Conservation (phyloP, 1,284 basidiomycete species). For the Anthracocystis setariae region DNA sequence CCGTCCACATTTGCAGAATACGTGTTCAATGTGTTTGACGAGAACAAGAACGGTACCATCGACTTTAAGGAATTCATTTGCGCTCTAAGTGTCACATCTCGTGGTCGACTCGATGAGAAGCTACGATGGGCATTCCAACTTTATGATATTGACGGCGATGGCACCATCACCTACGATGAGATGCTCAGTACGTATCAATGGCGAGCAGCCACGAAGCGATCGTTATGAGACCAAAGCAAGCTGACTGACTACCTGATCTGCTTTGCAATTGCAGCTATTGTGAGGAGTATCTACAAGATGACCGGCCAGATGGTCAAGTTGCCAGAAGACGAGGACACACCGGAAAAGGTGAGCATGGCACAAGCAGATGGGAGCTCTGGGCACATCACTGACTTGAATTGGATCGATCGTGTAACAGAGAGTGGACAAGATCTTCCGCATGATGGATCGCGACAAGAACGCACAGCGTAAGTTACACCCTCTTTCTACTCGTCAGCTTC, state of each 20-base stretch:
- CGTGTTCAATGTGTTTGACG: constrained; percentile 81
- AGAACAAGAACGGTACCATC: constrained; percentile 66
- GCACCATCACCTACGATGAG: constrained; percentile 74
- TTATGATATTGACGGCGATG: constrained; percentile 89
- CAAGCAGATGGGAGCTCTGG: not conserved
- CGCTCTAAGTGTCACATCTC: constrained; percentile 91
- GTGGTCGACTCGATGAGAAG: constrained; percentile 96
- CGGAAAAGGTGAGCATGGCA: constrained; percentile 81
- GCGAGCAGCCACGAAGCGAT: not conserved
- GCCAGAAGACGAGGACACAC: constrained; percentile 96
- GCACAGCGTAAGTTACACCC: constrained; percentile 56
- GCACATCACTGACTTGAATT: not conserved
- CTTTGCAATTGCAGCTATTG: constrained; percentile 54
- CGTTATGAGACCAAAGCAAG: too few species aligned
- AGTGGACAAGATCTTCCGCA: constrained; percentile 66
- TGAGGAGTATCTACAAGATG: constrained; percentile 67
- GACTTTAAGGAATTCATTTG: constrained; percentile 87
- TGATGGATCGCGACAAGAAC: constrained; percentile 68
- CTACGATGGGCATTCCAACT: constrained; percentile 99
- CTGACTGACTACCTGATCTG: not conserved
- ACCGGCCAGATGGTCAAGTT: constrained; percentile 96
- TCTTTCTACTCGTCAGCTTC: not conserved
- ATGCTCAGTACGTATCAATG: constrained; percentile 73
- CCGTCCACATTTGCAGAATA: constrained; percentile 96
- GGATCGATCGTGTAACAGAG: constrained; percentile 22